Base-by-base conservation (phyloP, 805 yeast species). In the Candida patagonica region DNA sequence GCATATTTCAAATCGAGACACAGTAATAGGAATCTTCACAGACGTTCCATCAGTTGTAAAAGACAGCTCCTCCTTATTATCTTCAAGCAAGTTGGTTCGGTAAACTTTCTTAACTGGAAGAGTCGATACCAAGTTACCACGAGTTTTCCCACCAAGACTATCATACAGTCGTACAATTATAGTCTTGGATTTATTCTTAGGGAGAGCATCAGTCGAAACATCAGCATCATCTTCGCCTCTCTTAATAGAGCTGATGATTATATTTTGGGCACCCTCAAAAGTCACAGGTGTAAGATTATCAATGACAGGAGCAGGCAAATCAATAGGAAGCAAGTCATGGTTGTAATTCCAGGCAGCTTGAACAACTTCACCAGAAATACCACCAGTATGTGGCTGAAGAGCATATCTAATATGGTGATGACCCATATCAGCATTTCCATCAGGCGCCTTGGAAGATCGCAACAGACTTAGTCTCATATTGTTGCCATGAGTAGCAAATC, bases 371-470 rank as follows among this genome's bases (percentile, higher is more conserved):
- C 63, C 50, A 5, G 73, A 67, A 37, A 83, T 61, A 0, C 66
- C 54, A 6, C 87, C 88, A 10, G 54, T 47, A 53, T 83, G 94
- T 5, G 92, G 89, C 43, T 70, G 71, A 30, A 83, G 60, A 0
- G 85, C 86, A 59, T 81, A 84, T 44, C 73, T 77, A 57, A 84
- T 77, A 40, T 68, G 68, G 56, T 84, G 94, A 12, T 62, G 55
- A 1, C 89, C 94, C 77, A 83, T 80, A 56, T 84, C 94, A n/a
- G 94, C 89, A 54, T 71, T 66, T 10, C 73, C 81, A 67, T 84
- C 94, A 0, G 94, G 94, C n/a, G 82, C 80, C 57, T 83, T 83
- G 26, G 94, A 78, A 19, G 89, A 76, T 60, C 94, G 73, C 48
- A 84, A 62, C 46, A 84, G 62, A 1, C 92, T 81, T 26, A 84